Percentiles rank a stretch among this genome's conserved stretches.
Conservation (phyloP, 192 early-diverging fungal genomes). For the Gonapodya prolifera region DNA sequence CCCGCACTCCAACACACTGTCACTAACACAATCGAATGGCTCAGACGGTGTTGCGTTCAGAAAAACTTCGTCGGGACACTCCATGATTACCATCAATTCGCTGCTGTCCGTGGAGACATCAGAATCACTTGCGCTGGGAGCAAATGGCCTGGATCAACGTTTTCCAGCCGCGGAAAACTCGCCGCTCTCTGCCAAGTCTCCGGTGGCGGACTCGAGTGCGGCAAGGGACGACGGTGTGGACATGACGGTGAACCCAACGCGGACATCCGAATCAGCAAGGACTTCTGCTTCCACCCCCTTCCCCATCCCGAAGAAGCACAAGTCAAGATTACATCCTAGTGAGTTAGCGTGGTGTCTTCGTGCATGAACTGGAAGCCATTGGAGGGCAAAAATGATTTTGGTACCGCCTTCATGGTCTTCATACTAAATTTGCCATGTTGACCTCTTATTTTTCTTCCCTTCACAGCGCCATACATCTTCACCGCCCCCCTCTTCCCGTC, state of each 20-base stretch:
- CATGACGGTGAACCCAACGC: background rate
- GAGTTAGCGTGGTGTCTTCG: background rate
- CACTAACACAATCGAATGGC: background rate
- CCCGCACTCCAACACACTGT: background rate
- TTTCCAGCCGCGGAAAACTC: background rate
- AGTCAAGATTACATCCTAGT: background rate
- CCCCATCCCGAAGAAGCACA: background rate
- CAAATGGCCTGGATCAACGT: too few relatives aligned
- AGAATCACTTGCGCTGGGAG: background rate
- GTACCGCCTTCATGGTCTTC: background rate
- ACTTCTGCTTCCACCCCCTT: background rate
- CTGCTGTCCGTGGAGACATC: background rate
- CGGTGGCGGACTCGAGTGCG: too few relatives aligned
- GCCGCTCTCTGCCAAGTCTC: background rate
- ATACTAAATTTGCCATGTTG: background rate
- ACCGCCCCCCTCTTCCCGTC: background rate
- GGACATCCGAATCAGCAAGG: background rate
- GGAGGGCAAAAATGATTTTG: too few relatives aligned
- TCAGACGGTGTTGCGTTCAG: background rate
- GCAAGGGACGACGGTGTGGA: background rate
- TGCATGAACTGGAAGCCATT: background rate
- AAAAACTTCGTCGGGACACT: background rate
- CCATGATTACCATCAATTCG: background rate
- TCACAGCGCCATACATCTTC: slow-evolving; percentile 2
- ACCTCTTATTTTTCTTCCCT: background rate